phyloP scores from a whole-genome alignment of 495 filamentous ascomycete genomes.

The Neurospora pannonica region DNA sequence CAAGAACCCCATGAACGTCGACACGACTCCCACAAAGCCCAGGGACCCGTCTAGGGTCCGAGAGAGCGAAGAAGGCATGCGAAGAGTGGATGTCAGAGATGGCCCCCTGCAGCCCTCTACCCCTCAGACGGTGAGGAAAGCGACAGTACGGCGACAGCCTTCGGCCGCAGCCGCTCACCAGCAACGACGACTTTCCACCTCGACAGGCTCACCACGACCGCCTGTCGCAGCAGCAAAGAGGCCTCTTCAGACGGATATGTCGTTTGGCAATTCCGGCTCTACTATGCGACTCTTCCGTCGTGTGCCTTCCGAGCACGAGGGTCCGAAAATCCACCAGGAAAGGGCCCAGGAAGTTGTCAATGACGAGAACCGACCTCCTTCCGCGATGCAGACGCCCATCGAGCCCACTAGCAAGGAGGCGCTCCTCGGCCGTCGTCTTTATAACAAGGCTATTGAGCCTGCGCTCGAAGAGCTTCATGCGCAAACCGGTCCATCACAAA shows the following conservation, averaged over 20 bases:
- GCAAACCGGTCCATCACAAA: slow-evolving; percentile 62
- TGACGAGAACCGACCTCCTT: slow-evolving; percentile 32
- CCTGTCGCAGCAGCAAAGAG: slow-evolving; percentile 56
- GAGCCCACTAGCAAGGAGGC: slow-evolving; percentile 67
- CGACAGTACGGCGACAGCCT: slow-evolving; percentile 43
- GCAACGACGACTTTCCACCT: slow-evolving; percentile 22
- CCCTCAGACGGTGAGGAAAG: slow-evolving; percentile 40
- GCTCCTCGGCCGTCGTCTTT: slow-evolving; percentile 66
- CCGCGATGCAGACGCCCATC: slow-evolving; percentile 21
- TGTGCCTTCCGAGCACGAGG: slow-evolving; percentile 56
- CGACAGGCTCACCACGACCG: slow-evolving; percentile 35
- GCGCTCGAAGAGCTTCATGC: slow-evolving; percentile 75
- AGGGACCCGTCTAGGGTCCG: slow-evolving; percentile 44
- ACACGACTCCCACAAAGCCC: slow-evolving; percentile 23
- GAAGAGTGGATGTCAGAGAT: slow-evolving; percentile 51
- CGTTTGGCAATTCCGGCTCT: slow-evolving; percentile 82
- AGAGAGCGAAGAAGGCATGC: slow-evolving; percentile 46
- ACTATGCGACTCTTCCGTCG: slow-evolving; percentile 85
- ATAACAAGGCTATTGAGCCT: slow-evolving; percentile 67
- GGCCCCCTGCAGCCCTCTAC: slow-evolving; percentile 42
- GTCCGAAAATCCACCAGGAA: slow-evolving; percentile 7
- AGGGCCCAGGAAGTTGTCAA: slow-evolving; percentile 16
- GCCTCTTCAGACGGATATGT: slow-evolving; percentile 72
- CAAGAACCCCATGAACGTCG: slow-evolving; percentile 26
- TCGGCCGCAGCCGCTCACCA: slow-evolving; percentile 27